Percentiles rank a stretch among this genome's conserved stretches.
These are phyloP conservation scores for Trypanosoma vivax DNA, from an alignment of 208 protist species.

Conservation along the genomic window DNA sequence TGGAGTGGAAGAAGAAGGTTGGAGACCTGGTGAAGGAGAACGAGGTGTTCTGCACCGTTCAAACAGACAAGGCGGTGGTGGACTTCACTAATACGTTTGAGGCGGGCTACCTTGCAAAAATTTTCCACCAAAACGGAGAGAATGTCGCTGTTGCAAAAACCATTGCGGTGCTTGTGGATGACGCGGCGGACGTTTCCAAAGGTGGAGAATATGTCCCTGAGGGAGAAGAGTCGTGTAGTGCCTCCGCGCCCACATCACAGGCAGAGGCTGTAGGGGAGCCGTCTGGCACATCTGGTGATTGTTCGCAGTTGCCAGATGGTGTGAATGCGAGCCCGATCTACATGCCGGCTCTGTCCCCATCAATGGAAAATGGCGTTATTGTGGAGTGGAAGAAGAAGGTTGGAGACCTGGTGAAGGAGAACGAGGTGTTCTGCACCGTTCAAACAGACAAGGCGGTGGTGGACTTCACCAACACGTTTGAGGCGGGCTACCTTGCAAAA, in stretches of 20 bases:
- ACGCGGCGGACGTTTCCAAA: conserved; percentile 45
- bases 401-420: conserved; percentile 89
- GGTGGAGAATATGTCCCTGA: no score
- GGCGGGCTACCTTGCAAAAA: conserved; percentile 92
- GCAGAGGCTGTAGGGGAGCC: no score
- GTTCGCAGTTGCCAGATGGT: no score
- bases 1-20: conserved; percentile 89
- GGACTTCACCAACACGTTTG: conserved; percentile 93
- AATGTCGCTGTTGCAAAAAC: conserved; percentile 70
- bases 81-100: conserved; percentile 94
- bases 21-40: conserved; percentile 90
- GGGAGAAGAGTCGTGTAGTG: background rate
- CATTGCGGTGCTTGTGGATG: conserved; percentile 83
- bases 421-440: conserved; percentile 91
- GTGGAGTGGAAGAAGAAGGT: conserved; percentile 90
- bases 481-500: conserved; percentile 93
- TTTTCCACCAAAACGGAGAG: conserved; percentile 80
- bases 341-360: conserved; percentile 88
- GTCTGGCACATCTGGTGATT: no score
- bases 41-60: conserved; percentile 91
- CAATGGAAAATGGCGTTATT: conserved; percentile 82
- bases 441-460: conserved; percentile 98
- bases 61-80: conserved; percentile 97
- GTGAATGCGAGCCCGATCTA: no score
- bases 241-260: conserved; percentile 2